Percentiles rank a stretch among this genome's conserved stretches.
Conservation (phyloP, 129 eudicot genomes). For the Flaveria brownii region DNA sequence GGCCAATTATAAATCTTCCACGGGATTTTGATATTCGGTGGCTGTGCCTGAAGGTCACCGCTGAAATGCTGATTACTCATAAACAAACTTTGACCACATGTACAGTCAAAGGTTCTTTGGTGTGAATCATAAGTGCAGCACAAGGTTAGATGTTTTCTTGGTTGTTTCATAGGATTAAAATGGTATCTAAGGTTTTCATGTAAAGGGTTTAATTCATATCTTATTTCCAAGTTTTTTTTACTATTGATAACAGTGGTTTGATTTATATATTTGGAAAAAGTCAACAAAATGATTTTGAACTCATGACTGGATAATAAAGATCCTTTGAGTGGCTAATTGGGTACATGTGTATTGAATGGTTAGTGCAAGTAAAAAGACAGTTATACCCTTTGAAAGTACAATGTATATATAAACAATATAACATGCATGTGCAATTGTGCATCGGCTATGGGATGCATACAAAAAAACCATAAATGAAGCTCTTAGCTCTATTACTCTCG, state of each 20-base stretch:
- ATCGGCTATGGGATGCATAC: slow-evolving; percentile 15
- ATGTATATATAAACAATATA: background rate
- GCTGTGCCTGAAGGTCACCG: background rate
- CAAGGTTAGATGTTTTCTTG: slow-evolving; percentile 1
- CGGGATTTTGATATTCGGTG: slow-evolving; percentile 27
- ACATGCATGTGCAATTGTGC: slow-evolving; percentile 15
- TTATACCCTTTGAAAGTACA: slow-evolving; percentile 14
- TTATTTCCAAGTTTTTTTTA: slow-evolving; percentile 12
- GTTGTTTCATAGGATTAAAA: background rate
- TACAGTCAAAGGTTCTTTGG: slow-evolving; percentile 13
- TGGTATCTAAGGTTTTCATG: slow-evolving; percentile 18
- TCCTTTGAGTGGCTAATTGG: slow-evolving; percentile 4
- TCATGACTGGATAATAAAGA: background rate
- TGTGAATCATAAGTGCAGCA: slow-evolving; percentile 17
- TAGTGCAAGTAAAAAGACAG: background rate
- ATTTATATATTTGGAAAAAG: no score
- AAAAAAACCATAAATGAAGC: slow-evolving; percentile 12
- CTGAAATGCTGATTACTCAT: slow-evolving; percentile 14
- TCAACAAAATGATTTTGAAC: background rate
- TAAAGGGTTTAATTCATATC: slow-evolving; percentile 11
- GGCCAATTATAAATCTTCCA: slow-evolving; percentile 37
- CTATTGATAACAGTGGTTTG: background rate
- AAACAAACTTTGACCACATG: slow-evolving; percentile 22
- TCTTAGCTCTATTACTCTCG: background rate
- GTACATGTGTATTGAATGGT: slow-evolving; percentile 14